Evolutionary conservation across 148 eudicot genomes (phyloP).

Genomic region (Fagopyrum esculentum): DNA sequence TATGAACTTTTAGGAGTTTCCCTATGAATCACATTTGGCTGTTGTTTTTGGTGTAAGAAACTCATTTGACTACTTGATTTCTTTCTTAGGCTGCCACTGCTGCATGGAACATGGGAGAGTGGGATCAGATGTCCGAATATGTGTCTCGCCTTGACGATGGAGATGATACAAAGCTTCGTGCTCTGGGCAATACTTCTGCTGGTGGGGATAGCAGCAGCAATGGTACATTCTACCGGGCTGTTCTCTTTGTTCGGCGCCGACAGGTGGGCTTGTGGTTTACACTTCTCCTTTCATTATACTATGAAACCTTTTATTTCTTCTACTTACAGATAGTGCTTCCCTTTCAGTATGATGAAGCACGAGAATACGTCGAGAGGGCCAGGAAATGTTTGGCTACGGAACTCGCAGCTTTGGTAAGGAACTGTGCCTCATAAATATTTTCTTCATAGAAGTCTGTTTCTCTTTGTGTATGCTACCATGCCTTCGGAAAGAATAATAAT

Average conservation of each 20-base stretch:
- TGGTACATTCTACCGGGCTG: slow-evolving; percentile 92
- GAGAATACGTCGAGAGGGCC: slow-evolving; percentile 91
- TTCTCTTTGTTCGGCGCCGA: slow-evolving; percentile 75
- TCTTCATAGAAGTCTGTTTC: background rate
- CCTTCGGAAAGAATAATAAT: background rate
- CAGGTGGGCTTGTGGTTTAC: slow-evolving; percentile 38
- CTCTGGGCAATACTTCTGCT: slow-evolving; percentile 80
- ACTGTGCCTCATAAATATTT: background rate
- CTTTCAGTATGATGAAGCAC: slow-evolving; percentile 92
- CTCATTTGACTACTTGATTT: background rate
- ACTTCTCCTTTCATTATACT: background rate
- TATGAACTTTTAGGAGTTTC: background rate
- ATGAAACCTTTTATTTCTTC: background rate
- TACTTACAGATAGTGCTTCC: background rate
- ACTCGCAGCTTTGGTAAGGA: slow-evolving; percentile 84
- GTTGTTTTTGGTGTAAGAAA: no score
- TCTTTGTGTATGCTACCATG: background rate
- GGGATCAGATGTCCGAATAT: slow-evolving; percentile 99
- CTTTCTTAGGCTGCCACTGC: slow-evolving; percentile 76
- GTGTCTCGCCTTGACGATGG: slow-evolving; percentile 96
- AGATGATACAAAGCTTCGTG: slow-evolving; percentile 75
- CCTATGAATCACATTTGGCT: background rate
- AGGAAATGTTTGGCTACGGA: slow-evolving; percentile 96
- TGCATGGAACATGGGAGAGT: slow-evolving; percentile 99
- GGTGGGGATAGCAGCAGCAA: slow-evolving; percentile 89